A percentile compares a stretch with the other conserved stretches of the same genome.
phyloP scores from a whole-genome alignment of 257 asterid genomes.

The Agastache rugosa region DNA sequence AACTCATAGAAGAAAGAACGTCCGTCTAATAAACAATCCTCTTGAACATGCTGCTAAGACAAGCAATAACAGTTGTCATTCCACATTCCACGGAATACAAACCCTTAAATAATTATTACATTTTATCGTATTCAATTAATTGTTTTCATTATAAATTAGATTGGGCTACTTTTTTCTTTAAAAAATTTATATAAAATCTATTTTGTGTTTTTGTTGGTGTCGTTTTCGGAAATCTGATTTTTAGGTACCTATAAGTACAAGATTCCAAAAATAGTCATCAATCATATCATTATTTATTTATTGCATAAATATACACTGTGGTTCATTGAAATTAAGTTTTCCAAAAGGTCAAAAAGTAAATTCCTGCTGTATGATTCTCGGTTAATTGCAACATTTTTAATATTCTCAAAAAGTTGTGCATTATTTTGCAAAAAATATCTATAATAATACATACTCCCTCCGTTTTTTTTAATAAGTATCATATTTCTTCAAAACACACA shows the following conservation, averaged over 20 bases:
- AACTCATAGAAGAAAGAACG: too few species aligned
- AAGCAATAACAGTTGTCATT: conserved; percentile 25
- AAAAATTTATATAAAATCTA: neutral
- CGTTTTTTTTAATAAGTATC: too few species aligned
- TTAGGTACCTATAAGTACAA: neutral
- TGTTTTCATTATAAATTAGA: neutral
- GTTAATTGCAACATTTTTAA: too few species aligned
- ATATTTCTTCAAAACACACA: too few species aligned
- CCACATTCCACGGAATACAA: conserved; percentile 31
- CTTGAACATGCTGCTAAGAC: conserved; percentile 16
- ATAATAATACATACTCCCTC: too few species aligned
- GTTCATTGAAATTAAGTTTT: neutral
- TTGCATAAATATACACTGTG: neutral
- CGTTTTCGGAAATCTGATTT: neutral
- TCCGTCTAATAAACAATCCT: too few species aligned
- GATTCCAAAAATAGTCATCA: neutral
- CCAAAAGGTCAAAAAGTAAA: neutral
- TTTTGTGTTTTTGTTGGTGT: neutral
- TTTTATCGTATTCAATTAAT: conserved; percentile 9
- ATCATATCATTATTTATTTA: neutral
- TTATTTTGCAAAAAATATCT: too few species aligned
- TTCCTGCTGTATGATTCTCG: too few species aligned
- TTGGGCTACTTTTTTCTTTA: neutral
- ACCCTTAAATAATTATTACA: conserved; percentile 19
- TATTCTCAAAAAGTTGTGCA: too few species aligned